Percentiles rank a stretch among this genome's conserved stretches.
phyloP scores from a whole-genome alignment of 2,329 filamentous ascomycete species.

The Ophiostoma sp. region DNA sequence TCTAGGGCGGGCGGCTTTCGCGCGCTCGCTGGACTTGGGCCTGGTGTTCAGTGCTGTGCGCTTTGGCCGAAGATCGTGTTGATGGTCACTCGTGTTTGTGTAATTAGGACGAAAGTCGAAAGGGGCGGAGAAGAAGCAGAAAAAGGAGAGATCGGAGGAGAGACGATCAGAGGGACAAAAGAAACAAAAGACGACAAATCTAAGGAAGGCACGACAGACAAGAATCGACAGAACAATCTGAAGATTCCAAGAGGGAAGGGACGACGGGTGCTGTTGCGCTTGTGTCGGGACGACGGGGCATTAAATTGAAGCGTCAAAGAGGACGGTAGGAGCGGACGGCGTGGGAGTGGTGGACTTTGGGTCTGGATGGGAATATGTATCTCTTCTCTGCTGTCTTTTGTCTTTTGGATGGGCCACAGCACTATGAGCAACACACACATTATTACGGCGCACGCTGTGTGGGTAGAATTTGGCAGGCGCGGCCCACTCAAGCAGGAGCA shows the following conservation, averaged over 20 bases:
- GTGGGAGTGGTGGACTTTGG: background rate
- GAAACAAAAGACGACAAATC: background rate
- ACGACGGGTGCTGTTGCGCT: constrained; percentile 17
- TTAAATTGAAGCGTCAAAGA: background rate
- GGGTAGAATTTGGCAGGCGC: constrained; percentile 20
- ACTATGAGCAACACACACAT: background rate
- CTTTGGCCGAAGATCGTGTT: background rate
- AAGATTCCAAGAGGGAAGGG: constrained; percentile 19
- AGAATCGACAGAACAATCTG: background rate
- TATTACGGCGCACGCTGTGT: constrained; percentile 5
- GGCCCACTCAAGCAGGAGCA: constrained; percentile 19
- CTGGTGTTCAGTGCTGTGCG: background rate
- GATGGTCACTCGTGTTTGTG: background rate
- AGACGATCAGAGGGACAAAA: background rate
- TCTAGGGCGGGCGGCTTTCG: constrained; percentile 9
- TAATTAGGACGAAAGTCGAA: background rate
- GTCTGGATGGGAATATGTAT: background rate
- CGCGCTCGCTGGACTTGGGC: background rate
- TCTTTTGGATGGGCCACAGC: constrained; percentile 1
- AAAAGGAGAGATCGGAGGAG: background rate
- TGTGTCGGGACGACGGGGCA: constrained; percentile 19
- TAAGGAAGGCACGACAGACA: background rate
- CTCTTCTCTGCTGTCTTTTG: no score
- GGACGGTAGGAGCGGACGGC: constrained; percentile 10
- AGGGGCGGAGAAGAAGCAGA: background rate